Conservation (phyloP, 2,329 filamentous ascomycete species). For the Aureobasidium sp. region DNA sequence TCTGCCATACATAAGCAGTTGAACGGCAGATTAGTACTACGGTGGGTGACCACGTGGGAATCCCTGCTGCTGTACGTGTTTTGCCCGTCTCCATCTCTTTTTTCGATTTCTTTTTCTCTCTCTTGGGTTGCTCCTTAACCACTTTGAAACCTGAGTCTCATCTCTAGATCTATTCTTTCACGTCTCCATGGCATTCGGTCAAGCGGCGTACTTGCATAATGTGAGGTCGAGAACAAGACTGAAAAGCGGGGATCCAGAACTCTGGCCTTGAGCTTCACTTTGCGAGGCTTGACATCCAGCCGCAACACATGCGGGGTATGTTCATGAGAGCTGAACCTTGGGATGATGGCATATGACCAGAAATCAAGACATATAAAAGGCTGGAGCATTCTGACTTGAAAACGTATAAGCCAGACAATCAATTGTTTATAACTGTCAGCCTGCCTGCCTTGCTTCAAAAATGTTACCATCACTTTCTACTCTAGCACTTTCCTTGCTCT, state of each 20-base stretch:
- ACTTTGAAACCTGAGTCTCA: no score
- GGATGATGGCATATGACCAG: background rate
- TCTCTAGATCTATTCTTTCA: background rate
- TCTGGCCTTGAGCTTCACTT: background rate
- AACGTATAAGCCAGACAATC: background rate
- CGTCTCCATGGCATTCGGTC: background rate
- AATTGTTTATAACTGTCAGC: background rate
- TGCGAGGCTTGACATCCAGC: background rate
- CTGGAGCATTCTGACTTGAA: background rate
- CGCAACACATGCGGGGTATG: conserved; percentile 1
- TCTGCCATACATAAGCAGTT: no score
- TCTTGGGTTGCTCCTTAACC: background rate
- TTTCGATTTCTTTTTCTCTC: no score
- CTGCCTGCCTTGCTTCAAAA: background rate
- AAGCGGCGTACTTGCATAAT: background rate
- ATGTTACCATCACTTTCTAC: background rate
- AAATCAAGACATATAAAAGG: background rate
- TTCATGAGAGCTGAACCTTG: no score
- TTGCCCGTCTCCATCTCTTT: no score
- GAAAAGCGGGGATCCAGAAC: background rate
- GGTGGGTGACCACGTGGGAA: no score
- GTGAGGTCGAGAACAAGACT: background rate
- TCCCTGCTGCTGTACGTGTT: no score
- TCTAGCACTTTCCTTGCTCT: background rate
- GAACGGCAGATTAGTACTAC: no score